phyloP scores from a whole-genome alignment of 352 stramenopile genomes.

The Lagenidium giganteum region DNA sequence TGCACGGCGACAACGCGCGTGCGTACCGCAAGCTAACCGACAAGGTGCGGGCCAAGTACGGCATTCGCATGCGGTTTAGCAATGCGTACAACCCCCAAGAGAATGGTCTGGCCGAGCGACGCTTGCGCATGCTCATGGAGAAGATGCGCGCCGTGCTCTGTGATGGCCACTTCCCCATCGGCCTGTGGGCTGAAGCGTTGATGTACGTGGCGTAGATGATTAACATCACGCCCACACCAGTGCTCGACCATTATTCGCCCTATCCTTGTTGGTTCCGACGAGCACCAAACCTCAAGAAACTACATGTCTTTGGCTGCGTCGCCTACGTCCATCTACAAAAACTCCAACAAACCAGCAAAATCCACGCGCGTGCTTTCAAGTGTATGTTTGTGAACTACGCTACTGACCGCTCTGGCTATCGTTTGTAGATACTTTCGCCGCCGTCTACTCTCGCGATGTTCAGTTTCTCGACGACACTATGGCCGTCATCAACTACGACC shows the following conservation, averaged over 20 bases:
- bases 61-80: slow-evolving; percentile 6
- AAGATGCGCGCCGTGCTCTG: slow-evolving; percentile 8
- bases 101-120: slow-evolving; percentile 8
- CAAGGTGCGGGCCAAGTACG: slow-evolving; percentile 2
- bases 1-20: slow-evolving; percentile 7
- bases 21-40: slow-evolving; percentile 7
- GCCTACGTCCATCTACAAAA: too few relatives aligned
- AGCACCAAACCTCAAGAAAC: too few relatives aligned
- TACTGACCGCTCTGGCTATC: slow-evolving; percentile 8
- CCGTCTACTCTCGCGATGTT: slow-evolving; percentile 7
- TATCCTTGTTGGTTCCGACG: slow-evolving; percentile 1
- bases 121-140: slow-evolving; percentile 14
- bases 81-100: slow-evolving; percentile 6
- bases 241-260: slow-evolving; percentile 2
- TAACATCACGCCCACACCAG: slow-evolving; percentile 6
- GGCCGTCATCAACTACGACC: background rate
- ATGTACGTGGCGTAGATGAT: slow-evolving; percentile 3
- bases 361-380: slow-evolving; percentile 6
- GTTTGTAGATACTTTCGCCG: slow-evolving; percentile 1
- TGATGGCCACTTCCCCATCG: slow-evolving; percentile 1
- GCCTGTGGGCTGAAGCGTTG: slow-evolving; percentile 7
- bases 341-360: too few relatives aligned
- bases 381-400: slow-evolving; percentile 15
- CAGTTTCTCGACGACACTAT: slow-evolving; percentile 13
- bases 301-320: too few relatives aligned